phyloP scores from a whole-genome alignment of 148 eudicot genomes.

The Cornus suecica region DNA sequence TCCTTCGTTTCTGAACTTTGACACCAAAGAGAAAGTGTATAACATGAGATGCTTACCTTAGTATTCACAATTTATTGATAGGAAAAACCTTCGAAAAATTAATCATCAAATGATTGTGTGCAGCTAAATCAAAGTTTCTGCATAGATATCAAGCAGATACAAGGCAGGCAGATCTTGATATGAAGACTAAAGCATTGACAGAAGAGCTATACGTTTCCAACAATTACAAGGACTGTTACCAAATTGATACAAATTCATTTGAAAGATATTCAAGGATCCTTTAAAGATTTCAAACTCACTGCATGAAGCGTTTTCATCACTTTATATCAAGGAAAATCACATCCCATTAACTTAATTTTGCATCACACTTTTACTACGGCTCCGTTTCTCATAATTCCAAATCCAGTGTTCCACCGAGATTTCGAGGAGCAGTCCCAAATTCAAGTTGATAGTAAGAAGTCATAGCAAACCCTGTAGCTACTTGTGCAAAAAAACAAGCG shows the following conservation, averaged over 20 bases:
- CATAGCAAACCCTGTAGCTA: too few species aligned
- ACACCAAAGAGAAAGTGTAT: constrained; percentile 3
- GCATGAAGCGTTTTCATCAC: background rate
- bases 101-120: background rate
- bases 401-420: too few species aligned
- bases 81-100: too few species aligned
- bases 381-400: background rate
- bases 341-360: background rate
- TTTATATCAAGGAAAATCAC: background rate
- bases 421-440: too few species aligned
- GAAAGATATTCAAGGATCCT: background rate
- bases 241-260: background rate
- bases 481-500: too few species aligned
- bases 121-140: too few species aligned
- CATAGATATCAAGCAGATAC: background rate
- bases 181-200: background rate
- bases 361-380: background rate
- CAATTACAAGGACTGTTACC: background rate
- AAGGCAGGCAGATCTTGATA: background rate
- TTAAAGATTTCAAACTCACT: constrained; percentile 1
- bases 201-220: background rate
- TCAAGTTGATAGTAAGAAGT: too few species aligned
- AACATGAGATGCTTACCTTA: background rate
- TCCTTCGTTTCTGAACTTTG: background rate
- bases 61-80: too few species aligned